Percentiles rank a stretch among this genome's conserved stretches.
Evolutionary conservation across 352 stramenopile genomes (phyloP).

Genomic region (Thalassiosira hispida): DNA sequence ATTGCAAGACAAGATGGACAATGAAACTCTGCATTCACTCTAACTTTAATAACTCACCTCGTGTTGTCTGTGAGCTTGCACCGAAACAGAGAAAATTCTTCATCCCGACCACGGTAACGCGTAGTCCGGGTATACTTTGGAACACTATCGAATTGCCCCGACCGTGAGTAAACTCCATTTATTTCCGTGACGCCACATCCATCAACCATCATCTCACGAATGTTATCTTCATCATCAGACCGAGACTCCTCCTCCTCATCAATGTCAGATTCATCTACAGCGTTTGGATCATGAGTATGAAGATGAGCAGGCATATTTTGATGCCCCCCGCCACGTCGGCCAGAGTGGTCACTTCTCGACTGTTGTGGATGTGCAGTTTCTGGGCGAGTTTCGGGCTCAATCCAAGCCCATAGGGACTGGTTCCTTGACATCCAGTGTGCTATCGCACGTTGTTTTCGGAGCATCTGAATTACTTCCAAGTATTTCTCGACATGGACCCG

Average conservation of each 20-base stretch:
- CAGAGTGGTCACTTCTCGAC: conserved; percentile 64
- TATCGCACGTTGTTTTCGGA: conserved; percentile 65
- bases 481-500: conserved; percentile 62
- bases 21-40: neutral
- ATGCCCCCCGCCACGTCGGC: conserved; percentile 51
- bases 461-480: conserved; percentile 63
- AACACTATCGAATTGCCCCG: conserved; percentile 66
- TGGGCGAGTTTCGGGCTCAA: conserved; percentile 65
- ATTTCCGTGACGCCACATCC: conserved; percentile 72
- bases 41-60: conserved; percentile 24
- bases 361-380: conserved; percentile 42
- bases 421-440: conserved; percentile 78
- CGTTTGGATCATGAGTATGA: conserved; percentile 68
- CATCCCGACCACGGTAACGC: conserved; percentile 50
- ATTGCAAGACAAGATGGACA: conserved; percentile 3
- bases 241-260: conserved; percentile 77
- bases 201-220: conserved; percentile 65
- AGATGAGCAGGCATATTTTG: conserved; percentile 45
- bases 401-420: conserved; percentile 63
- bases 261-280: conserved; percentile 65
- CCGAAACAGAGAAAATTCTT: conserved; percentile 79
- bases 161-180: conserved; percentile 75
- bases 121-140: conserved; percentile 64
- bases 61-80: conserved; percentile 84
- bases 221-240: conserved; percentile 49